Conservation (phyloP, 257 asterid species). For the Plantago elongata region DNA sequence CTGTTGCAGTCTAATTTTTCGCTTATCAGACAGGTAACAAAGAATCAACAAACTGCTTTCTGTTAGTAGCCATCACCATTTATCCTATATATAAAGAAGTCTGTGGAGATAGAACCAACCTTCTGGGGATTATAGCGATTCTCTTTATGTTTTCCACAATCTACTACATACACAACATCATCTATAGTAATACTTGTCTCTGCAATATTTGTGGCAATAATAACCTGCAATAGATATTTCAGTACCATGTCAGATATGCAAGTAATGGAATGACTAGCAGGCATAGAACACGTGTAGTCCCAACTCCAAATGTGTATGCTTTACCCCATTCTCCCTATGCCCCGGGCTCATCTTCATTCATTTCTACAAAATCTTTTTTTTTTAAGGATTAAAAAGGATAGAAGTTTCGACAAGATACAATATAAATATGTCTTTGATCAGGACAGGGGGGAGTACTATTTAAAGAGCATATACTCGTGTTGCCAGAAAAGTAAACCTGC, state of each 20-base stretch:
- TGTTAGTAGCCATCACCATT: slow-evolving; percentile 19
- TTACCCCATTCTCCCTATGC: no score
- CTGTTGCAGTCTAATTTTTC: not conserved
- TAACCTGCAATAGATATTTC: slow-evolving; percentile 52
- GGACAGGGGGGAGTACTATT: no score
- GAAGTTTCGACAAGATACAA: no score
- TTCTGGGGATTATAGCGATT: slow-evolving; percentile 86
- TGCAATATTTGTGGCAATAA: slow-evolving; percentile 92
- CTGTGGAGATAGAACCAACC: slow-evolving; percentile 43
- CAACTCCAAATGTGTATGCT: no score
- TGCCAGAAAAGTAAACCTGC: no score
- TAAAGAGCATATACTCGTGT: no score
- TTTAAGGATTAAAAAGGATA: no score
- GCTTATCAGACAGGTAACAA: not conserved
- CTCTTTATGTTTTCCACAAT: slow-evolving; percentile 96
- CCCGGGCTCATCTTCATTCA: no score
- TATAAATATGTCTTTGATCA: no score
- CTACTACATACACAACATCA: slow-evolving; percentile 91
- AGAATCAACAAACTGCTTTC: slow-evolving; percentile 10
- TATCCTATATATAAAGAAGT: slow-evolving; percentile 15
- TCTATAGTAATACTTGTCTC: slow-evolving; percentile 98
- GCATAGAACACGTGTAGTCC: no score
- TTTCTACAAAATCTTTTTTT: no score
- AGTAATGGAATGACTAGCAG: slow-evolving; percentile 9
- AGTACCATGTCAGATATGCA: not conserved